Evolutionary conservation across 768 basidiomycete genomes (phyloP).

Genomic region (Hygrophorus russula): DNA sequence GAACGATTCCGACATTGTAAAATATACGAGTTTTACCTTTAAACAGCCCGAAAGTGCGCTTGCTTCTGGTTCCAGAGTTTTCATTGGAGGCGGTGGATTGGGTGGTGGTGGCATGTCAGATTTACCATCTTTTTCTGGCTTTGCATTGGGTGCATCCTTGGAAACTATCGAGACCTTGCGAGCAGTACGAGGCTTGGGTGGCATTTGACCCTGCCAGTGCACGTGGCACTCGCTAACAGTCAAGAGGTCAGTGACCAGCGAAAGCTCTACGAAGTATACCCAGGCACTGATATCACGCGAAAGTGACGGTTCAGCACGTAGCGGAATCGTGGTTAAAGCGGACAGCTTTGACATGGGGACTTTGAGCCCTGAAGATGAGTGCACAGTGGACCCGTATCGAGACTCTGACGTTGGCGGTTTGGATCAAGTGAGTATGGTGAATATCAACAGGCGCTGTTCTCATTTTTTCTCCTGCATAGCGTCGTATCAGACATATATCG

Average conservation of each 20-base stretch:
- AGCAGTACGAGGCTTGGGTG: constrained; percentile 30
- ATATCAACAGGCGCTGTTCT: too few relatives aligned
- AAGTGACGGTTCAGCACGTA: too few relatives aligned
- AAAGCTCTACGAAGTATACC: too few relatives aligned
- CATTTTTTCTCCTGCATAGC: constrained; percentile 21
- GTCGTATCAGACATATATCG: constrained; percentile 63
- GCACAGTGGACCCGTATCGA: background rate
- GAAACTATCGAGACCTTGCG: constrained; percentile 18
- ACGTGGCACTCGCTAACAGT: background rate
- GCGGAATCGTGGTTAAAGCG: too few relatives aligned
- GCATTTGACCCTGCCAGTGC: constrained; percentile 19
- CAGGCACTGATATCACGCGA: too few relatives aligned
- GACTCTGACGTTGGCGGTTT: background rate
- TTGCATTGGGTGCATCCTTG: constrained; percentile 13
- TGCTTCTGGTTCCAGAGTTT: constrained; percentile 56
- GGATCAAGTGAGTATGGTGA: background rate
- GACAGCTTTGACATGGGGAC: too few relatives aligned
- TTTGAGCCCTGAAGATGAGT: too few relatives aligned
- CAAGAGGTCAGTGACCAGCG: background rate
- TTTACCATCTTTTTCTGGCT: constrained; percentile 19
- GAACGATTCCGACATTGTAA: background rate
- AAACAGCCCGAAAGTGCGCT: constrained; percentile 44
- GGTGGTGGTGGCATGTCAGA: constrained; percentile 43
- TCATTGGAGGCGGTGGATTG: constrained; percentile 25
- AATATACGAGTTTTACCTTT: constrained; percentile 29